Evolutionary conservation across 257 asterid genomes (phyloP).

Genomic region (Ilex asprella): DNA sequence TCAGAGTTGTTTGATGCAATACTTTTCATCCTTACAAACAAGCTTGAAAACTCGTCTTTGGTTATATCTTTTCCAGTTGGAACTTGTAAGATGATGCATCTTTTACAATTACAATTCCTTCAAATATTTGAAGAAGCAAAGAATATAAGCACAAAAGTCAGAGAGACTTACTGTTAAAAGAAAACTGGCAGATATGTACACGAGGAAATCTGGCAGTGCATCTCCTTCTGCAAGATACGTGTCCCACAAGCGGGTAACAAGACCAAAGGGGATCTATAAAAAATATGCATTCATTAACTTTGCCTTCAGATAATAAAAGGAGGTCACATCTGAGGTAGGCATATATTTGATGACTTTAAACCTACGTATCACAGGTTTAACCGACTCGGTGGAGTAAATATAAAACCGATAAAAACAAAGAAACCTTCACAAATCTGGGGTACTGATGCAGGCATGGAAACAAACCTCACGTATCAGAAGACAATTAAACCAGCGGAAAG

Average conservation of each 20-base stretch:
- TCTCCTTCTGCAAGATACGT: constrained; percentile 99
- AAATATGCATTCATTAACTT: constrained; percentile 16
- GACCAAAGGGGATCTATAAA: constrained; percentile 74
- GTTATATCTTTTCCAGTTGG: no score
- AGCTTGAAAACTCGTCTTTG: no score
- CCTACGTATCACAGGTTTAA: constrained; percentile 3
- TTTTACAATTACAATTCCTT: no score
- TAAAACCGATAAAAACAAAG: neutral
- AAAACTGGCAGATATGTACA: constrained; percentile 92
- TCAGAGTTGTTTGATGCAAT: no score
- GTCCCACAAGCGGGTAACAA: constrained; percentile 93
- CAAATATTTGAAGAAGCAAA: no score
- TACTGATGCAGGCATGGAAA: constrained; percentile 5
- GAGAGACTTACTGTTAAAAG: constrained; percentile 58
- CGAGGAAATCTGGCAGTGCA: constrained; percentile 87
- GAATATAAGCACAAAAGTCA: neutral
- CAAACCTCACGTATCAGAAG: constrained; percentile 94
- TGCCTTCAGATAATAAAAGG: constrained; percentile 3
- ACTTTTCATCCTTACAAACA: no score
- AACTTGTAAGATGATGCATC: no score
- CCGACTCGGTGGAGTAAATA: neutral
- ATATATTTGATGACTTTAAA: neutral
- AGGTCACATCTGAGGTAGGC: neutral
- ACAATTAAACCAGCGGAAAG: constrained; percentile 99
- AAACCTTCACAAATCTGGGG: neutral